Evolutionary conservation across 257 asterid species (phyloP).

Genomic region (Plantago ovata): DNA sequence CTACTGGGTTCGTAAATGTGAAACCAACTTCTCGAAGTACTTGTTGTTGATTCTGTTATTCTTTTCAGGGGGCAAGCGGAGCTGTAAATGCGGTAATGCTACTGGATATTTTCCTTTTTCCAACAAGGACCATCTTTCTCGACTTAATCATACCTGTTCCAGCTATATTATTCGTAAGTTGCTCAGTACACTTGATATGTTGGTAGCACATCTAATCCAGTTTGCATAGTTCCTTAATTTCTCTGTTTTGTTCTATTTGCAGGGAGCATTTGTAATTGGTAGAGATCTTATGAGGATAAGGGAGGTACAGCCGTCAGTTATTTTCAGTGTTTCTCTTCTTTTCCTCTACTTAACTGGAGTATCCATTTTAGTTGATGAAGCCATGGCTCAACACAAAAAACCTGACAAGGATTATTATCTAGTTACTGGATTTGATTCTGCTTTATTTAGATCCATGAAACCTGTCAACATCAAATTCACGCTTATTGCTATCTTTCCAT

Average conservation of each 20-base stretch:
- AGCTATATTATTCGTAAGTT: slow-evolving; percentile 62
- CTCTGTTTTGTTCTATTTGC: slow-evolving; percentile 19
- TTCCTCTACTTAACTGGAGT: not conserved
- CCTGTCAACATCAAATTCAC: no score
- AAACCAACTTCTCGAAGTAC: slow-evolving; percentile 11
- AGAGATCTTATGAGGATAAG: slow-evolving; percentile 52
- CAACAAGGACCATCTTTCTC: slow-evolving; percentile 49
- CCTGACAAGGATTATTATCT: not conserved
- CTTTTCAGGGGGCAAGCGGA: slow-evolving; percentile 89
- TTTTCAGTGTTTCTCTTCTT: slow-evolving; percentile 1
- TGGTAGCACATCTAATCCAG: slow-evolving; percentile 1
- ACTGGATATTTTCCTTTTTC: slow-evolving; percentile 79
- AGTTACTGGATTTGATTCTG: not conserved
- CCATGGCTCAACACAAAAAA: no score
- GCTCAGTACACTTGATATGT: not conserved
- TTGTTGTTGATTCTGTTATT: slow-evolving; percentile 13
- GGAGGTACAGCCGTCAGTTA: slow-evolving; percentile 39
- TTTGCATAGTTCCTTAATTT: slow-evolving; percentile 7
- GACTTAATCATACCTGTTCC: slow-evolving; percentile 77
- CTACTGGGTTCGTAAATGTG: slow-evolving; percentile 6
- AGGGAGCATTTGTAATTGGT: slow-evolving; percentile 77
- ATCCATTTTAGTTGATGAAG: slow-evolving; percentile 4
- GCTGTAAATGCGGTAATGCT: slow-evolving; percentile 92
- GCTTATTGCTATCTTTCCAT: no score
- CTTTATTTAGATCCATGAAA: no score